Percentiles rank a stretch among this genome's conserved stretches.
These are phyloP conservation scores for Beauveria asiatica DNA, from an alignment of 2,329 filamentous ascomycete genomes.

Conservation along the genomic window DNA sequence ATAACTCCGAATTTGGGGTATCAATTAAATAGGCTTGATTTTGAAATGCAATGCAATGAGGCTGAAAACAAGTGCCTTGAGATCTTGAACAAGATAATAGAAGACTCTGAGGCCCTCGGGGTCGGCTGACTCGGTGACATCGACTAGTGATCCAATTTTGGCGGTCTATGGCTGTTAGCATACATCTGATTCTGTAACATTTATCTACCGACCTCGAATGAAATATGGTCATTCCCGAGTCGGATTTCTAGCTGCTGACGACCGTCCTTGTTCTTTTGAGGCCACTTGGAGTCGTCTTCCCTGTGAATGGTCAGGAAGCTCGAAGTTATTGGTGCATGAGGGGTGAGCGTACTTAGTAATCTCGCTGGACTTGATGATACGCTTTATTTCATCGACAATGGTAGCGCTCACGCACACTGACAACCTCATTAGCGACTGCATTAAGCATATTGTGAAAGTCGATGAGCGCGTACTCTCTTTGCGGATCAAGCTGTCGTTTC, in stretches of 20 bases:
- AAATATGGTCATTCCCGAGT: conserved; percentile 90
- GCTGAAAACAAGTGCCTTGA: conserved; percentile 95
- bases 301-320: conserved; percentile 33
- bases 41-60: conserved; percentile 97
- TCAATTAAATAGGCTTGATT: conserved; percentile 63
- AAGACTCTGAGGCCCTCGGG: conserved; percentile 94
- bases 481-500: conserved; percentile 94
- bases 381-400: conserved; percentile 88
- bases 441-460: not conserved
- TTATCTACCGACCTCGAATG: conserved; percentile 67
- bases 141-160: conserved; percentile 93
- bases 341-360: conserved; percentile 71
- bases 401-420: conserved; percentile 92
- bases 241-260: conserved; percentile 94
- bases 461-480: conserved; percentile 81
- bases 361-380: conserved; percentile 93
- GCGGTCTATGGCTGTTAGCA: conserved; percentile 58
- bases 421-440: not conserved
- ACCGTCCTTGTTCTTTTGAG: conserved; percentile 98
- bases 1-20: not conserved
- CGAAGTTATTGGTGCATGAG: not conserved
- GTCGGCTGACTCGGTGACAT: conserved; percentile 92
- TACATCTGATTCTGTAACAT: not conserved
- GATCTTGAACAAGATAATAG: conserved; percentile 95
- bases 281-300: conserved; percentile 98